A percentile compares a stretch with the other conserved stretches of the same genome.
phyloP scores from a whole-genome alignment of 805 yeast genomes.

The Barnettozyma californica region DNA sequence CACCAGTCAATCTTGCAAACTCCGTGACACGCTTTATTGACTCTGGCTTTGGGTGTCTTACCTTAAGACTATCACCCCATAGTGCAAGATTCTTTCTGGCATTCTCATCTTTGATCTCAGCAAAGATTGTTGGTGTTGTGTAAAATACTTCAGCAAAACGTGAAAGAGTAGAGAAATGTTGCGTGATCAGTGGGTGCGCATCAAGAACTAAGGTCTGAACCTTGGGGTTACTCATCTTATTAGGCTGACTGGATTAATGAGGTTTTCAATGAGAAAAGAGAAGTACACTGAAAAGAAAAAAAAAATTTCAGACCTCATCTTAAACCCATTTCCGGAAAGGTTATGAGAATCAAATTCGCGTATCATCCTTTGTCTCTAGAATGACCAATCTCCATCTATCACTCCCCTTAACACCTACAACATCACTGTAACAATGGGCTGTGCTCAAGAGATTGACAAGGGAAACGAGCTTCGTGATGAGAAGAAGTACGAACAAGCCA shows the following conservation, averaged over 20 bases:
- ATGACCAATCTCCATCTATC: too few species aligned
- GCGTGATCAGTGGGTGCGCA: conserved; percentile 93
- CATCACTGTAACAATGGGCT: conserved; percentile 23
- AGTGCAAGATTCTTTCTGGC: conserved; percentile 73
- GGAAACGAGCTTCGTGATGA: conserved; percentile 37
- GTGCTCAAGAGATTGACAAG: conserved; percentile 28
- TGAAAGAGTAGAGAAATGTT: conserved; percentile 67
- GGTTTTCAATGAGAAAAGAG: too few species aligned
- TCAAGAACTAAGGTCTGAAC: conserved; percentile 61
- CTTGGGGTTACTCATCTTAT: conserved; percentile 6
- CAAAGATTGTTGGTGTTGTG: conserved; percentile 88
- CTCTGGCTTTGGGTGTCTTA: conserved; percentile 72
- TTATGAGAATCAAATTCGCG: background rate
- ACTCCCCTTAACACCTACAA: background rate
- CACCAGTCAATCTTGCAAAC: conserved; percentile 89
- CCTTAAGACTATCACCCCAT: conserved; percentile 69
- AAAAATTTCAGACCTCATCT: conserved; percentile 9
- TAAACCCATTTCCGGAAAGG: conserved; percentile 3
- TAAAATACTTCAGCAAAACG: conserved; percentile 65
- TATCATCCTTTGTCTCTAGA: too few species aligned
- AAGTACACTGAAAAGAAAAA: background rate
- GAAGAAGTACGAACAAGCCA: conserved; percentile 39
- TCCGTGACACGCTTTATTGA: conserved; percentile 60
- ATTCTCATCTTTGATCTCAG: conserved; percentile 81
- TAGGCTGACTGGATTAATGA: background rate